Base-by-base conservation (phyloP, 2,329 filamentous ascomycete species). In the Aschersonia sp. region DNA sequence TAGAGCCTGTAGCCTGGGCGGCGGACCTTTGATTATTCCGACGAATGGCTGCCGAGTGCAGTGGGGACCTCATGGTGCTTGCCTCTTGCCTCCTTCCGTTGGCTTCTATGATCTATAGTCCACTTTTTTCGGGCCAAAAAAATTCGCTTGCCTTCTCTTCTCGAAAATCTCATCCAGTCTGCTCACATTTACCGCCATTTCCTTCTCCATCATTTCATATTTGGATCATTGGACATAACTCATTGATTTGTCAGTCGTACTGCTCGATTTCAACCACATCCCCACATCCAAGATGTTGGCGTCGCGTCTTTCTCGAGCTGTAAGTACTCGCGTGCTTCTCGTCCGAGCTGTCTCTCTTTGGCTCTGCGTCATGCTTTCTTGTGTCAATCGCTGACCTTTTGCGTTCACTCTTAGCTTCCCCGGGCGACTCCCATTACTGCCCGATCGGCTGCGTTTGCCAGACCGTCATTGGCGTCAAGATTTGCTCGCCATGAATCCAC, bases 401-500 rank as follows among this genome's bases (percentile, higher is more conserved):
- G 46, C 48, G 42, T 30, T 46, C 42, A 22, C 22, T 44, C 2
- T 46, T 56, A 89, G 84, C 78, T 94, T 69, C 86, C 87, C 63
- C 80, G 87, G 76, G 81, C 84, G 66, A 72, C 76, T 56, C 73
- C 83, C 61, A 70, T 78, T 64, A 72, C 81, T 66, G 72, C 80
- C 64, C 83, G 83, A 68, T 74, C 81, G 61, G 74, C 81, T 59
- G 72, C 77, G 51, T 70, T 78, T 62, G 69, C 81, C 65, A 81
- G 82, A 70, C 77, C 83, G 59, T 81, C 87, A 55, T 67, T 86
- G 59, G 75, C 75, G 55, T 79, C 84, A 55, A 79, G 79, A 60
- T 87, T 90, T 65, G 79, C 83, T 62, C 77, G 84, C 60, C 87
- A 84, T 72, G 83, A 84, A 67, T 84, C 81, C 41, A 83, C 85